A percentile compares a stretch with the other conserved stretches of the same genome.
Conservation (phyloP, 345 rosid species). For the Arabis alpina region DNA sequence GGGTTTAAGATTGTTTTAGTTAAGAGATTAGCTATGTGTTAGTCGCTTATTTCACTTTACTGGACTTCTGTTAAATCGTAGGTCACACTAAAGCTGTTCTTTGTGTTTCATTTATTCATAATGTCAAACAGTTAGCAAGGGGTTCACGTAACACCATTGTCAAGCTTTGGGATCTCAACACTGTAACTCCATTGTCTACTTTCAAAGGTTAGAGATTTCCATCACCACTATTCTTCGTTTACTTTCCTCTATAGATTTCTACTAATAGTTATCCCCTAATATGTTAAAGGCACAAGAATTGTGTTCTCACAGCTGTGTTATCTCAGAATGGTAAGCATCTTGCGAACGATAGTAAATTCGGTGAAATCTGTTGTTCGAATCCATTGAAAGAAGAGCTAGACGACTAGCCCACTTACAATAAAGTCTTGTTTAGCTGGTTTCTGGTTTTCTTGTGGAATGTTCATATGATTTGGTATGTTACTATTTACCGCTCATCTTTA, state of each 20-base stretch:
- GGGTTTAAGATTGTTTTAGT: too few species aligned
- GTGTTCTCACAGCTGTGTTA: slow-evolving; percentile 95
- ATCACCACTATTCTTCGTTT: neutral
- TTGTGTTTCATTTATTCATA: slow-evolving; percentile 92
- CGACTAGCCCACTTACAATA: slow-evolving; percentile 71
- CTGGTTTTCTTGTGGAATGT: neutral
- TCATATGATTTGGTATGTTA: neutral
- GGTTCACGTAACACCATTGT: slow-evolving; percentile 97
- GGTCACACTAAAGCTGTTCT: slow-evolving; percentile 93
- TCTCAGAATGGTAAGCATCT: slow-evolving; percentile 93
- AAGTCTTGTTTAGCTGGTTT: neutral
- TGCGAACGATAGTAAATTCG: slow-evolving; percentile 87
- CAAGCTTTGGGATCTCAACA: slow-evolving; percentile 91
- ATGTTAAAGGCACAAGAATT: slow-evolving; percentile 86
- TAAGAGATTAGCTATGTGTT: neutral
- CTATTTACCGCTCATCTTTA: neutral
- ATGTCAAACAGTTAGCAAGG: slow-evolving; percentile 89
- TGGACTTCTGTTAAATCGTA: slow-evolving; percentile 19
- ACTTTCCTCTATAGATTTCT: neutral
- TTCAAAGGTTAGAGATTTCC: slow-evolving; percentile 64
- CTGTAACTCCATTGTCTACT: slow-evolving; percentile 91
- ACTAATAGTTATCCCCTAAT: neutral
- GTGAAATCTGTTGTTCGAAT: slow-evolving; percentile 87
- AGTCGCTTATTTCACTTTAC: neutral
- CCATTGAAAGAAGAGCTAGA: slow-evolving; percentile 75